Evolutionary conservation across 2,329 filamentous ascomycete species (phyloP).

Genomic region (Diaporthe eres): DNA sequence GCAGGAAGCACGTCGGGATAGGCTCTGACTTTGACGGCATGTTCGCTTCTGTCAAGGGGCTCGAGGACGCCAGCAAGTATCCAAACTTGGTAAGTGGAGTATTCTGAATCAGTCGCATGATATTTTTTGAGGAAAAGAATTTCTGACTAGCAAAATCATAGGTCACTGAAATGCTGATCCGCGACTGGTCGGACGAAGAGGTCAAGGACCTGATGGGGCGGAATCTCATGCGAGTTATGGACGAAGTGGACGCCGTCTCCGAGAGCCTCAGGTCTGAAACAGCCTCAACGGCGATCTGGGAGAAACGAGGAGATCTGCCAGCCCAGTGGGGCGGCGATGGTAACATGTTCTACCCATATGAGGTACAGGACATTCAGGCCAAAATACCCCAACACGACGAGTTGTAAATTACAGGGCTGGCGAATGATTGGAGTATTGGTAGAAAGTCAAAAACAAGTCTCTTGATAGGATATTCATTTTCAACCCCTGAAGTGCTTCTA

Average conservation of each 20-base stretch:
- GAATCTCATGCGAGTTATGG: constrained; percentile 42
- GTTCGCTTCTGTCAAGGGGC: constrained; percentile 44
- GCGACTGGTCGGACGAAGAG: constrained; percentile 40
- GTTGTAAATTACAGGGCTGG: neutral
- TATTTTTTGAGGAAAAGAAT: fast-evolving
- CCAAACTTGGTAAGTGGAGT: constrained; percentile 44
- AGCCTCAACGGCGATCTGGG: constrained; percentile 35
- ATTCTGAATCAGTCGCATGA: too few species aligned
- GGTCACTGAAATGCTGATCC: constrained; percentile 42
- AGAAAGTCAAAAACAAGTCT: neutral
- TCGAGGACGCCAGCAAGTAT: constrained; percentile 49
- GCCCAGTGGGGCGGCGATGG: constrained; percentile 38
- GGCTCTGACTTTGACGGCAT: constrained; percentile 56
- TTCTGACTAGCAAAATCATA: neutral
- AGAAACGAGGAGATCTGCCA: constrained; percentile 39
- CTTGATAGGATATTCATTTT: too few species aligned
- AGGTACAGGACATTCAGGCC: constrained; percentile 37
- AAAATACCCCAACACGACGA: constrained; percentile 39
- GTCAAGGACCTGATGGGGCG: constrained; percentile 41
- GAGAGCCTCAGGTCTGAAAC: constrained; percentile 34
- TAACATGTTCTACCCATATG: constrained; percentile 37
- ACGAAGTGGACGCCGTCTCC: constrained; percentile 38
- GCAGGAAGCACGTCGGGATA: constrained; percentile 55
- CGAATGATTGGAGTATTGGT: neutral
- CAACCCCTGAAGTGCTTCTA: too few species aligned